Evolutionary conservation across 2,329 filamentous ascomycete species (phyloP), one percentile per base, ranked within the genome.

Genomic region (Rosellinia necatrix): DNA sequence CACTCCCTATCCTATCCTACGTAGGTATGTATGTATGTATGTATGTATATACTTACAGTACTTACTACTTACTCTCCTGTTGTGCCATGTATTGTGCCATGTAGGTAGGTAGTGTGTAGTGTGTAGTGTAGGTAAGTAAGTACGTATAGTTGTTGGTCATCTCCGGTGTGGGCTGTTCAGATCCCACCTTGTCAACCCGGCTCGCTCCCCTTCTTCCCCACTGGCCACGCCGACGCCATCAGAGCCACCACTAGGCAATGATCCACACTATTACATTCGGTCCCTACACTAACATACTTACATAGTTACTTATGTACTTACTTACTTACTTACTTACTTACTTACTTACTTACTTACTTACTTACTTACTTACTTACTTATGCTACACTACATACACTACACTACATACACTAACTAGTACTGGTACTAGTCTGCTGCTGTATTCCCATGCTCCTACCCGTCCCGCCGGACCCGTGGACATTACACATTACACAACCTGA

Each of bases 381-480:
- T 13, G n/a, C n/a, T n/a, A n/a, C n/a, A n/a, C n/a, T n/a, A n/a
- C n/a, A n/a, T n/a, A n/a, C n/a, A n/a, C n/a, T n/a, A n/a, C n/a
- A n/a, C 12, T 32, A 32, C 30, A 10, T 32, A 32, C n/a, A 32
- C 30, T 6, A 32, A 9, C 30, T 32, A 12, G n/a, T 25, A 15
- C 13, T 4, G 13, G 15, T 15, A 30, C 25, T 47, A 44, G n/a
- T n/a, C n/a, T n/a, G n/a, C n/a, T n/a, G n/a, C 38, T 53, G 32
- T 49, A 53, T 38, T 40, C 25, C 49, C 51, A 61, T 61, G 56
- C 38, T 50, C n/a, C 49, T 61, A 61, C 44, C 59, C 59, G 59
- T 53, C 22, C 49, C 49, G 50, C 38, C 42, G 43, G 38, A 29
- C 42, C 54, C 44, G 37, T 19, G 35, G 41, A 32, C 41, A 48